Base-by-base conservation (phyloP, 169 alveolate genomes). In the Cardiosporidium cionae region DNA sequence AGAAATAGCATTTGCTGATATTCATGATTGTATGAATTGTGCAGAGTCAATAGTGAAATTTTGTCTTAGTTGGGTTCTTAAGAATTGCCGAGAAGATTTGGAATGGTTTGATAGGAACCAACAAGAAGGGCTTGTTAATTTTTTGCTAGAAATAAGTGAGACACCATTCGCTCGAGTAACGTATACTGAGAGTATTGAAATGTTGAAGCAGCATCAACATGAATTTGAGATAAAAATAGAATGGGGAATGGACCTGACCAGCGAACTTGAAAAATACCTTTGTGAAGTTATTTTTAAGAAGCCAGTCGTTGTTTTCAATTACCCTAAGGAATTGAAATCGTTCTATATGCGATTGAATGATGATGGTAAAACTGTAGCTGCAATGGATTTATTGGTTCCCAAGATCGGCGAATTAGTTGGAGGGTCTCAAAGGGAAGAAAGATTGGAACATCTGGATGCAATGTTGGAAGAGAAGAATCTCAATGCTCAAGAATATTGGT, bases 211-310 rank as follows among this genome's bases (percentile, higher is more conserved):
- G 76, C 84, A 76, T 65, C 76, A 66, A 29, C 72, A 29, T 63
- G 64, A 64, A 71, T 69, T 74, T 54, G 69, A 35, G 72, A 70
- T n/a, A 81, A 79, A 67, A 25, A 81, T 72, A 0, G 78, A 78
- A 35, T 97, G 99, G 99, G 99, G 99, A 36, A 89, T 93, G 86
- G 99, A 96, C 80, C 86, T 97, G 65, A 96, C 92, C 34, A 90
- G 98, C 36, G 99, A 96, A 86, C 99, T 96, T 77, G 99, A 98
- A 85, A 84, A 97, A 44, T 71, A 72, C 78, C 73, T 97, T 34
- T 88, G 98, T 25, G 99, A 97, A 79, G 88, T 90, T 53, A 91
- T 98, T 9, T 91, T 91, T 78, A 94, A 95, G 83, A 95, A 92
- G 76, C 99, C 99, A 2, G 96, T 94, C 68, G 92, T 95, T 36